Evolutionary conservation across 495 filamentous ascomycete genomes (phyloP).

Genomic region (Corynascus novoguineensis): DNA sequence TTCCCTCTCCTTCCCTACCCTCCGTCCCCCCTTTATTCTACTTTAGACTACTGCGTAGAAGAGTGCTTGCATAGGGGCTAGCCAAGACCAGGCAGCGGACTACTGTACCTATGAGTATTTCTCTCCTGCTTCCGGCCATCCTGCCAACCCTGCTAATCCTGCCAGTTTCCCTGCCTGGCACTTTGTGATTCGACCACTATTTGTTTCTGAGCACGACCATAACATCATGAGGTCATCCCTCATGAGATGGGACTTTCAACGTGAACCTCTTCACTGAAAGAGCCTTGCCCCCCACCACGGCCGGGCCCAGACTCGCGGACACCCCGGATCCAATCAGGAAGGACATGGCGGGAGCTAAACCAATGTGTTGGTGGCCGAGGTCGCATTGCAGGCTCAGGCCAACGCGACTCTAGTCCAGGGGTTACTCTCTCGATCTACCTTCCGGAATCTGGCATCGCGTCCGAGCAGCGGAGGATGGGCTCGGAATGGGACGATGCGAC

Average conservation of each 20-base stretch:
- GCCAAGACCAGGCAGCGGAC: too few species aligned
- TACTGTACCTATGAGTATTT: too few species aligned
- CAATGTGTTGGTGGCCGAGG: neutral
- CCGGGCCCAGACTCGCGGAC: neutral
- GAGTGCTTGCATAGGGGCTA: too few species aligned
- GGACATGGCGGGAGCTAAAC: constrained; percentile 16
- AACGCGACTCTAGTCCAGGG: neutral
- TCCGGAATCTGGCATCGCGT: constrained; percentile 12
- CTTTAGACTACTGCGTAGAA: too few species aligned
- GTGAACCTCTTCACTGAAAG: neutral
- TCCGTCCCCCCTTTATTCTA: too few species aligned
- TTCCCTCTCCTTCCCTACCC: too few species aligned
- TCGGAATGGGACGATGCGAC: neutral
- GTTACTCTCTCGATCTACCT: constrained; percentile 7
- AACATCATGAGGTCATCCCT: neutral
- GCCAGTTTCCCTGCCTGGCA: too few species aligned
- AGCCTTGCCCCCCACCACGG: constrained; percentile 2
- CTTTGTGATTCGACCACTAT: too few species aligned
- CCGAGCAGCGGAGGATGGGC: neutral
- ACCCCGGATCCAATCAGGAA: constrained; percentile 23
- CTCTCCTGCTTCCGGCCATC: too few species aligned
- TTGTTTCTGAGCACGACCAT: neutral
- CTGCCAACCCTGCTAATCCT: too few species aligned
- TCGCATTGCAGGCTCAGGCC: constrained; percentile 9
- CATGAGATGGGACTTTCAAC: neutral